Evolutionary conservation across 441 rosid genomes (phyloP), one percentile per base, ranked within the genome.

Genomic region (Euphorbia celastroides): DNA sequence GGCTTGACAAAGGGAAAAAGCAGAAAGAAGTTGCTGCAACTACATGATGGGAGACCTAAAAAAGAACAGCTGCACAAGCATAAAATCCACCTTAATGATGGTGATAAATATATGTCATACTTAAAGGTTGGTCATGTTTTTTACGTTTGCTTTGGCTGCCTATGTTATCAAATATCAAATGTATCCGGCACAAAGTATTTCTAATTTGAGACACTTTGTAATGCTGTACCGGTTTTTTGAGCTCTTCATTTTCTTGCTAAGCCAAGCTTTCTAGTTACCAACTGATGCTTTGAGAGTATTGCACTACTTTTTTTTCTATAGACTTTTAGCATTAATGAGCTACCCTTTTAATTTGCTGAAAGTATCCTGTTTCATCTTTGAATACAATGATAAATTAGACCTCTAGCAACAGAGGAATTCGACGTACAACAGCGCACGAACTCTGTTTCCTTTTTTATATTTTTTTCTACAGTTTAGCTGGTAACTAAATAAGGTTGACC

Each of bases 91-190:
- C 86, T 71, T 42, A 77, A 74, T 62, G 98, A 92, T 79, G 93
- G 96, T 77, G 81, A 86, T 70, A 75, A 85, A 67, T 95, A 92
- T 73, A 95, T 92, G 98, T 89, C 99, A 64, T 90, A 76, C 82
- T 71, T 92, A 48, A 92, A 95, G 97, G 98, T 90, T 52, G 25
- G 86, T 66, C 41, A 62, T 69, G 57, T 65, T 66, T 70, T 70
- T 9, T n/a, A n/a, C n/a, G n/a, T n/a, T 30, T 64, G 66, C 36
- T 67, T 55, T 19, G n/a, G n/a, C 63, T 61, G 28, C 22, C 55
- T 63, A 5, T 16, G n/a, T 41, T 54, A 44, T 16, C 63, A n/a
- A n/a, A 46, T 31, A 20, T 25, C 42, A 26, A 34, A 54, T 36
- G 17, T 28, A 20, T 20, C 63, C 58, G 30, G 7, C 19, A 38